Evolutionary conservation across 345 rosid species (phyloP).

Genomic region (Ceriops zippeliana): DNA sequence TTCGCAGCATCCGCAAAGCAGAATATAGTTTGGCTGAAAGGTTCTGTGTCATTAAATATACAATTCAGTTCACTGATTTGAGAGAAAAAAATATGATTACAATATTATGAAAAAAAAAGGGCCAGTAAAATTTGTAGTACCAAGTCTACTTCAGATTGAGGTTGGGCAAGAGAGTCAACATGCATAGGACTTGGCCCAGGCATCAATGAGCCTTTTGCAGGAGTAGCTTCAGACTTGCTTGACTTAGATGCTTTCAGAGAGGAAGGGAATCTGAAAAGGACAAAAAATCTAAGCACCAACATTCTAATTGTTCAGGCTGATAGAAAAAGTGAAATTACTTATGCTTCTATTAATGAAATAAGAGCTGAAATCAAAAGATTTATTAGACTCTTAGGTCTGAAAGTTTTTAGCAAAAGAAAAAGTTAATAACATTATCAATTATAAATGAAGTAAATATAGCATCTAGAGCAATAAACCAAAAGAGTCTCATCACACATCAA

Average conservation of each 20-base stretch:
- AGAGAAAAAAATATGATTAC: background rate
- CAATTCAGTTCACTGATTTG: slow-evolving; percentile 6
- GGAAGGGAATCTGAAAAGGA: slow-evolving; percentile 65
- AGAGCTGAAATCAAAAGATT: background rate
- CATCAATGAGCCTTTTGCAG: slow-evolving; percentile 60
- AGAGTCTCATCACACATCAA: too few relatives aligned
- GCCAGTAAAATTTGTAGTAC: slow-evolving; percentile 35
- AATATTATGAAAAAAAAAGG: too few relatives aligned
- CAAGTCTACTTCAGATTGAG: slow-evolving; percentile 53
- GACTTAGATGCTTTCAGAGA: slow-evolving; percentile 50
- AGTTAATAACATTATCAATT: background rate
- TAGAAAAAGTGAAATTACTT: background rate
- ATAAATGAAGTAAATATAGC: background rate
- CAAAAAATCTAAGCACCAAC: slow-evolving; percentile 10
- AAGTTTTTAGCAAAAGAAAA: background rate
- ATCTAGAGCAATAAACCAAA: background rate
- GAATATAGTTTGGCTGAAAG: slow-evolving; percentile 67
- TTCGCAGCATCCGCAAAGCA: slow-evolving; percentile 73
- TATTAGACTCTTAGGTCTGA: background rate
- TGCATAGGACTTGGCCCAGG: slow-evolving; percentile 46
- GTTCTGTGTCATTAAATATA: slow-evolving; percentile 35
- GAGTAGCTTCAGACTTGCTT: slow-evolving; percentile 53
- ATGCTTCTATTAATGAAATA: background rate
- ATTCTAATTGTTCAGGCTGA: background rate
- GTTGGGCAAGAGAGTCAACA: slow-evolving; percentile 39